Percentiles rank a stretch among this genome's conserved stretches.
Conservation (phyloP, 345 rosid species). For the Citrus sp. region DNA sequence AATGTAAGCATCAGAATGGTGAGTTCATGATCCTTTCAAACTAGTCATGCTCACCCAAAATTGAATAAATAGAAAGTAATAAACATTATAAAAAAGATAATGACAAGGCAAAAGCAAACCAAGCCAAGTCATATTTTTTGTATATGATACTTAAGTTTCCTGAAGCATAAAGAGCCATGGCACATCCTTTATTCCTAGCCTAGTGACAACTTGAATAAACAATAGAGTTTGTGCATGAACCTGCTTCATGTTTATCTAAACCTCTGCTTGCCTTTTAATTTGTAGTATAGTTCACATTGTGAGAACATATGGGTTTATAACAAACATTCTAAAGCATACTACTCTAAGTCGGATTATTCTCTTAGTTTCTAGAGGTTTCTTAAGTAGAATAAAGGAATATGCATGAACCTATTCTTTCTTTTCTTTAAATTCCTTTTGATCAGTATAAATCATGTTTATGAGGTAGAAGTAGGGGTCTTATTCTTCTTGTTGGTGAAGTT, state of each 20-base stretch:
- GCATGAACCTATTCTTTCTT: conserved; percentile 27
- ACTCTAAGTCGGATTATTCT: not conserved
- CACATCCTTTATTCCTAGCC: conserved; percentile 12
- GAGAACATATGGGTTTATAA: not conserved
- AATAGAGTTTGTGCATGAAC: conserved; percentile 24
- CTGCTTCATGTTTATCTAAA: conserved; percentile 4
- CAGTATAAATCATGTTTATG: not conserved
- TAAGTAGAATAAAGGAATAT: conserved; percentile 2
- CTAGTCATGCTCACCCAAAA: conserved; percentile 5
- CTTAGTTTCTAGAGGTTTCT: conserved; percentile 5
- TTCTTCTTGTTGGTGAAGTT: conserved; percentile 29
- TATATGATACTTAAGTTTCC: conserved; percentile 1
- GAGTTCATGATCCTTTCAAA: conserved; percentile 13
- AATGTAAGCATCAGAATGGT: conserved; percentile 30
- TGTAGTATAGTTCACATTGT: conserved; percentile 5
- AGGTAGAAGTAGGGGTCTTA: not conserved
- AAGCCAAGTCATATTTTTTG: conserved; percentile 17
- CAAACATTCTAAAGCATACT: conserved; percentile 15
- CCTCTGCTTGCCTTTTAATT: not conserved
- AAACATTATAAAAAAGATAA: conserved; percentile 6
- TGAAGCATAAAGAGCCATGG: not conserved
- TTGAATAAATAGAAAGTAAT: not conserved
- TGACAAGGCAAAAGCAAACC: conserved; percentile 22
- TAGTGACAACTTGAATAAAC: conserved; percentile 9
- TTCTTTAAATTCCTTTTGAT: conserved; percentile 9